Conservation (phyloP, 768 basidiomycete species). For the Suillus tomentosus region DNA sequence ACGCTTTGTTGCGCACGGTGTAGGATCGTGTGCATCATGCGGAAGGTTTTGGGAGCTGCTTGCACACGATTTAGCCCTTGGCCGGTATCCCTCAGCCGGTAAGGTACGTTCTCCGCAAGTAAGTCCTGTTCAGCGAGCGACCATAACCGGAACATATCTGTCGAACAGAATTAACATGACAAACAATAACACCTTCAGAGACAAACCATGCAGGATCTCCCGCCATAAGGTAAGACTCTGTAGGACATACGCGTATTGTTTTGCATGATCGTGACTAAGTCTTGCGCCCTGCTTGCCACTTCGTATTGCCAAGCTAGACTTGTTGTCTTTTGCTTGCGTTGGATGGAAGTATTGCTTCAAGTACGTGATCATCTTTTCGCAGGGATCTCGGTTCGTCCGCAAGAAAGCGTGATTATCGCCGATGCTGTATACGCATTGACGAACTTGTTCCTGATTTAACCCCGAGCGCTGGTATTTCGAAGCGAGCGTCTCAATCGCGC, state of each 20-base stretch:
- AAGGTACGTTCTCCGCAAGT: slow-evolving; percentile 70
- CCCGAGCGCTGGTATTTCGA: slow-evolving; percentile 58
- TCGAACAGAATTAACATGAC: slow-evolving; percentile 11
- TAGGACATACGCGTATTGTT: slow-evolving; percentile 83
- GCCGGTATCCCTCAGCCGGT: slow-evolving; percentile 85
- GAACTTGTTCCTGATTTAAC: slow-evolving; percentile 64
- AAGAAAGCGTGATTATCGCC: slow-evolving; percentile 91
- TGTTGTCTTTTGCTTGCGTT: slow-evolving; percentile 62
- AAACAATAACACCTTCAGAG: slow-evolving; percentile 16
- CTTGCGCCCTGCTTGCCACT: slow-evolving; percentile 81
- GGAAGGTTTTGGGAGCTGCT: slow-evolving; percentile 83
- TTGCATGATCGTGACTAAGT: slow-evolving; percentile 80
- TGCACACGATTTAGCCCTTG: slow-evolving; percentile 92
- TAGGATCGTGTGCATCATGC: slow-evolving; percentile 87
- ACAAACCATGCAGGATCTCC: slow-evolving; percentile 76
- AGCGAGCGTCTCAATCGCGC: slow-evolving; percentile 78
- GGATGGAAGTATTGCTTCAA: slow-evolving; percentile 80
- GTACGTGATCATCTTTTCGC: slow-evolving; percentile 79
- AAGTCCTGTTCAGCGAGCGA: slow-evolving; percentile 79
- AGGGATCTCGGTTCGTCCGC: slow-evolving; percentile 84
- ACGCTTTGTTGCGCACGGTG: slow-evolving; percentile 81
- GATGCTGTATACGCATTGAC: slow-evolving; percentile 84
- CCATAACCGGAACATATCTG: slow-evolving; percentile 91
- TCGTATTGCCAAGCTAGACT: slow-evolving; percentile 74
- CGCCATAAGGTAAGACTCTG: slow-evolving; percentile 88